Evolutionary conservation across 2,329 filamentous ascomycete genomes (phyloP).

Genomic region (Alternaria sp.): DNA sequence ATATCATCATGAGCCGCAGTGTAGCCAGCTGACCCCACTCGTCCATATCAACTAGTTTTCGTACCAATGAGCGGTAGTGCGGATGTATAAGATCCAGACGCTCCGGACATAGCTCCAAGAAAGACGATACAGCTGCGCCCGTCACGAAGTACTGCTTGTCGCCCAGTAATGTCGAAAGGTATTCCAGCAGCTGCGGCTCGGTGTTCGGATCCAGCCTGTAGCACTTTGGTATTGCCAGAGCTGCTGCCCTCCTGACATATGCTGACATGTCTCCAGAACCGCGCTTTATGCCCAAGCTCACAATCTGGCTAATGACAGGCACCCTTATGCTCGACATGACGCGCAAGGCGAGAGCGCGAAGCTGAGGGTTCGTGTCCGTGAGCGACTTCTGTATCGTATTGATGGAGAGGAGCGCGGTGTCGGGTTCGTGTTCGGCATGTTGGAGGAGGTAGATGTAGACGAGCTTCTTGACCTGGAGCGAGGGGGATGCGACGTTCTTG

Average conservation of each 20-base stretch:
- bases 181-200: slow-evolving; percentile 82
- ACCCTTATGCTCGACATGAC: slow-evolving; percentile 99
- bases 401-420: slow-evolving; percentile 93
- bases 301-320: slow-evolving; percentile 96
- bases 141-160: slow-evolving; percentile 98
- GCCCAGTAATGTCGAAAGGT: slow-evolving; percentile 76
- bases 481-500: slow-evolving; percentile 95
- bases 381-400: slow-evolving; percentile 99
- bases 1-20: slow-evolving; percentile 79
- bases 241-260: slow-evolving; percentile 89
- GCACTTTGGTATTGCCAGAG: slow-evolving; percentile 93
- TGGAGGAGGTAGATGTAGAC: slow-evolving; percentile 98
- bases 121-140: slow-evolving; percentile 88
- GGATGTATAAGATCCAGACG: slow-evolving; percentile 87
- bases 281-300: slow-evolving; percentile 93
- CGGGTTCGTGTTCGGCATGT: slow-evolving; percentile 94
- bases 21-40: slow-evolving; percentile 95
- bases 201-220: slow-evolving; percentile 88
- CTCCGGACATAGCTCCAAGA: slow-evolving; percentile 87
- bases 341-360: slow-evolving; percentile 88
- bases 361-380: slow-evolving; percentile 87
- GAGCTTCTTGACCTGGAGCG: slow-evolving; percentile 94
- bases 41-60: slow-evolving; percentile 97
- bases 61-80: slow-evolving; percentile 83
- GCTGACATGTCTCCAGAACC: slow-evolving; percentile 94